Percentiles rank a stretch among this genome's conserved stretches.
Evolutionary conservation across 2,329 filamentous ascomycete species (phyloP).

Genomic region (Fusarium metavorans): DNA sequence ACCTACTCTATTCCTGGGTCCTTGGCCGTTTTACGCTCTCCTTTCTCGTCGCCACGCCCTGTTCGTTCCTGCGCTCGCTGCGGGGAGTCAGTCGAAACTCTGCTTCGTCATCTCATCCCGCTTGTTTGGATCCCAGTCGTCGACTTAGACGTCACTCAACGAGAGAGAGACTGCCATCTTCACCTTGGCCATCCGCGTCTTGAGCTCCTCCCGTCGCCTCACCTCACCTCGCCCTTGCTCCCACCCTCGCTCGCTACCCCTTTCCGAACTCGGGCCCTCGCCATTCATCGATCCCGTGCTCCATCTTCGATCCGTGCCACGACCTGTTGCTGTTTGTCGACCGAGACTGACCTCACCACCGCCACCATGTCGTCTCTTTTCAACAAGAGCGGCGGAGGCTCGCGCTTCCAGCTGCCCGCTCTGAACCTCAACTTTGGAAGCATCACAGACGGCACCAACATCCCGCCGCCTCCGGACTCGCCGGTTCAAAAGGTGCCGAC

Average conservation of each 20-base stretch:
- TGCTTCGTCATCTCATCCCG: conserved; percentile 42
- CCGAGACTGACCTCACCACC: not conserved
- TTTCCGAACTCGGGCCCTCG: conserved; percentile 27
- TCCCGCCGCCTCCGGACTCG: conserved; percentile 69
- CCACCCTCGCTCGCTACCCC: conserved; percentile 13
- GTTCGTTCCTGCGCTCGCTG: conserved; percentile 38
- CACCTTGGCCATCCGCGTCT: conserved; percentile 15
- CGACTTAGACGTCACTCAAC: conserved; percentile 14
- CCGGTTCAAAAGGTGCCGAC: conserved; percentile 62
- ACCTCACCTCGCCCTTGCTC: not conserved
- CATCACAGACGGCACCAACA: conserved; percentile 71
- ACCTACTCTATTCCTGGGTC: conserved; percentile 18
- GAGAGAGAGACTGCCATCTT: conserved; percentile 10
- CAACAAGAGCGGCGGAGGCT: conserved; percentile 44
- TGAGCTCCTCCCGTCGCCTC: not conserved
- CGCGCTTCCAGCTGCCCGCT: conserved; percentile 68
- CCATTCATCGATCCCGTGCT: conserved; percentile 17
- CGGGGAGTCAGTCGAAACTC: conserved; percentile 42
- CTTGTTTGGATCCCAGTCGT: conserved; percentile 31
- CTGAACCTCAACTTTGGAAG: conserved; percentile 70
- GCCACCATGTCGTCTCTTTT: conserved; percentile 49
- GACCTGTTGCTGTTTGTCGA: conserved; percentile 5
- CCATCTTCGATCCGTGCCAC: conserved; percentile 28
- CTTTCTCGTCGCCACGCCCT: conserved; percentile 39
- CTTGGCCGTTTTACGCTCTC: conserved; percentile 35